A percentile compares a stretch with the other conserved stretches of the same genome.
Evolutionary conservation across 768 basidiomycete genomes (phyloP).

Genomic region (Phylloporus rhodoxanthus): DNA sequence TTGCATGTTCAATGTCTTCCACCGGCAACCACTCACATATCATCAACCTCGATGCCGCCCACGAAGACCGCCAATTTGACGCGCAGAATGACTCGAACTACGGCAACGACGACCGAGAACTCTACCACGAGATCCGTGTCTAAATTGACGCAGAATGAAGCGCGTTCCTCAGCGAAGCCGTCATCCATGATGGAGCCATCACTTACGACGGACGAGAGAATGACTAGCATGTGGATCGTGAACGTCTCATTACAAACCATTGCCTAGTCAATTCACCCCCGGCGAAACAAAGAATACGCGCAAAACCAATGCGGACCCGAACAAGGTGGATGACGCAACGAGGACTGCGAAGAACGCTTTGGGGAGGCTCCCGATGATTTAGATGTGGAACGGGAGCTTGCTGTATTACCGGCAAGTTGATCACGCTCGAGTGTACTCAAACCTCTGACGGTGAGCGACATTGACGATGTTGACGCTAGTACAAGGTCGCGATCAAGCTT

Average conservation of each 20-base stretch:
- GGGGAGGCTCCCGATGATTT: conserved; percentile 42
- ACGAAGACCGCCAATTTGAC: conserved; percentile 1
- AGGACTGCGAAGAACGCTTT: conserved; percentile 41
- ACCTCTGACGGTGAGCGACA: background rate
- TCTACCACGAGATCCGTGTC: conserved; percentile 19
- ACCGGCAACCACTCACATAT: too few species aligned
- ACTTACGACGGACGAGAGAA: conserved; percentile 32
- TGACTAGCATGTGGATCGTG: conserved; percentile 54
- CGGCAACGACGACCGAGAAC: background rate
- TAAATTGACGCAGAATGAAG: conserved; percentile 25
- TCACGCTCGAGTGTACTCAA: conserved; percentile 50
- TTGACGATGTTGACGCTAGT: conserved; percentile 35
- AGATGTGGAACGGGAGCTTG: conserved; percentile 69
- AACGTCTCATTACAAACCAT: conserved; percentile 55
- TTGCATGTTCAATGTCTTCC: too few species aligned
- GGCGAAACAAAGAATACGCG: conserved; percentile 23
- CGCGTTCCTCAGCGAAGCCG: conserved; percentile 26
- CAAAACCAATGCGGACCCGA: conserved; percentile 22
- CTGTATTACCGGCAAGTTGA: conserved; percentile 60
- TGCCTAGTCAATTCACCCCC: conserved; percentile 40
- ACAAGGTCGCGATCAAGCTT: conserved; percentile 42
- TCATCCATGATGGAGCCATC: conserved; percentile 2
- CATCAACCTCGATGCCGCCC: conserved; percentile 8
- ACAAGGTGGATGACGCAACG: conserved; percentile 32
- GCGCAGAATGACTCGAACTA: conserved; percentile 12